Evolutionary conservation across 164 flowering plant species (phyloP).

Genomic region (Paratinospora sagittata): DNA sequence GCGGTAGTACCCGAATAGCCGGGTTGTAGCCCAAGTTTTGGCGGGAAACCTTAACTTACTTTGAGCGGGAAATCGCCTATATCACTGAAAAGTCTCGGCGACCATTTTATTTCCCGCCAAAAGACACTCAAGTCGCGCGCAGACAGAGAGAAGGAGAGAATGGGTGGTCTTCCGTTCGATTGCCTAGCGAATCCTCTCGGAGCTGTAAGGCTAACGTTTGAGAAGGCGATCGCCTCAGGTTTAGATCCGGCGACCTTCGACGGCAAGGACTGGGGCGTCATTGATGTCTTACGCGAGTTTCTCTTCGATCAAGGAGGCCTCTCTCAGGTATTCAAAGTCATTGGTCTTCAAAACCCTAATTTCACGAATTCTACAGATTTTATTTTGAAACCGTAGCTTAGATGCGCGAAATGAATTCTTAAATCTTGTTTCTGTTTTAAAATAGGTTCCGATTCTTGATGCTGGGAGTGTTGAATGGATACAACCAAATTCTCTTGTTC

Average conservation of each 20-base stretch:
- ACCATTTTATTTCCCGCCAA: slow-evolving; percentile 3
- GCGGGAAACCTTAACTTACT: slow-evolving; percentile 28
- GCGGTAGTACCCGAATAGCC: neutral
- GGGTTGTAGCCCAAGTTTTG: slow-evolving; percentile 4
- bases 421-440: neutral
- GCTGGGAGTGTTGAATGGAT: slow-evolving; percentile 30
- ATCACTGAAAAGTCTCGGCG: neutral
- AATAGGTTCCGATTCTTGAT: slow-evolving; percentile 69
- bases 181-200: slow-evolving; percentile 85
- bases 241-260: slow-evolving; percentile 41
- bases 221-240: slow-evolving; percentile 52
- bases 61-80: slow-evolving; percentile 4
- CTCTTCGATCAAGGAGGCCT: slow-evolving; percentile 47
- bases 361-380: neutral
- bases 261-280: slow-evolving; percentile 78
- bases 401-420: neutral
- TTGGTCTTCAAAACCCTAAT: slow-evolving; percentile 10
- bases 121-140: neutral
- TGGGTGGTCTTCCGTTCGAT: slow-evolving; percentile 82
- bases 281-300: slow-evolving; percentile 56
- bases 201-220: slow-evolving; percentile 76
- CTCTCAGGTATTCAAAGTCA: slow-evolving; percentile 56
- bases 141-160: slow-evolving; percentile 26
- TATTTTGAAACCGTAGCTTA: neutral
- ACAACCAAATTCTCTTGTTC: slow-evolving; percentile 65